Conservation (phyloP, 805 yeast species). For the Lipomyces spencermartinsiae region DNA sequence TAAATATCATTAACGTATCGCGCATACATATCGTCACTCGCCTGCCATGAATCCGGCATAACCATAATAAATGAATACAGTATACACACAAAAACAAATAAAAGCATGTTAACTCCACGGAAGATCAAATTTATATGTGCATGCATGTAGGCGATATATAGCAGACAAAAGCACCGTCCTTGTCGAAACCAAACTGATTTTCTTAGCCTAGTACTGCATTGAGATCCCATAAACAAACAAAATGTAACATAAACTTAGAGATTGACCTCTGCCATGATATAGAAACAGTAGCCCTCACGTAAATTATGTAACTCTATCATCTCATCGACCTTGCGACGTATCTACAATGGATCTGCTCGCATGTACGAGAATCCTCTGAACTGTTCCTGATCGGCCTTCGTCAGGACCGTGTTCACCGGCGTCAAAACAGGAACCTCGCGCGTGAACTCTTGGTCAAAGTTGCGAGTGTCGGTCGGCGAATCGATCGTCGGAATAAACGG, state of each 20-base stretch:
- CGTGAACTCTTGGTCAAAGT: slow-evolving; percentile 89
- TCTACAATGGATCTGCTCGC: slow-evolving; percentile 25
- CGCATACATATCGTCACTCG: neutral
- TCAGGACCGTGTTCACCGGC: slow-evolving; percentile 87
- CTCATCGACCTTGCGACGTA: neutral
- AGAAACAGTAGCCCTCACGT: neutral
- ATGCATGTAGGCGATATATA: neutral
- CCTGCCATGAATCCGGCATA: slow-evolving; percentile 1
- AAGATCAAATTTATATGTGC: slow-evolving; percentile 1
- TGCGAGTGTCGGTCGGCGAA: slow-evolving; percentile 87
- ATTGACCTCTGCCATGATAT: neutral
- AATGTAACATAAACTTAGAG: neutral
- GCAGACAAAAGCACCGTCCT: neutral
- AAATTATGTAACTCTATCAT: neutral
- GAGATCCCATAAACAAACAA: neutral
- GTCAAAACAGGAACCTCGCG: slow-evolving; percentile 52
- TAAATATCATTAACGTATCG: neutral
- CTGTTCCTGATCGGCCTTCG: slow-evolving; percentile 90
- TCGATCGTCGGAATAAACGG: slow-evolving; percentile 89
- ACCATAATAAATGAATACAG: neutral
- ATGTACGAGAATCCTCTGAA: slow-evolving; percentile 96
- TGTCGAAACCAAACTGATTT: neutral
- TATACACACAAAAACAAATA: neutral
- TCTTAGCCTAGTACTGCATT: neutral
- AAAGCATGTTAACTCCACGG: neutral